Base-by-base conservation (phyloP, 2,329 filamentous ascomycete species). In the Plenodomus tracheiphilus region DNA sequence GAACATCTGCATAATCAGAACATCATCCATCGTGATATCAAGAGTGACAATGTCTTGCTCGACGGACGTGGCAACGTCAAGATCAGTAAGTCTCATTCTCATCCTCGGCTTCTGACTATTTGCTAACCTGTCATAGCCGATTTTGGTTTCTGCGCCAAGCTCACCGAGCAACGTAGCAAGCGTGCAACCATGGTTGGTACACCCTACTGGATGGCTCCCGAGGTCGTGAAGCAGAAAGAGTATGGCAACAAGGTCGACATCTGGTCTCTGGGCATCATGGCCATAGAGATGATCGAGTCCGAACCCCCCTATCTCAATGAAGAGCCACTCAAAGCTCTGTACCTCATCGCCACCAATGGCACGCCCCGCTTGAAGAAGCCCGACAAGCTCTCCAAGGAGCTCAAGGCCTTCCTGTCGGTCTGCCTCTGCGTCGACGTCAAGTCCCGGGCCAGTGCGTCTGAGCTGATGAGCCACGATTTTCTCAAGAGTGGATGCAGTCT, bases 121-220 rank as follows among this genome's bases (percentile, higher is more conserved):
- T 28, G 21, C 47, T 56, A 52, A 66, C 34, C 17, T 17, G 19
- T 17, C 47, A n/a, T 66, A 94, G 92, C 94, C 63, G 94, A 99
- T 84, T 99, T 99, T 70, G 94, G 94, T 60, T 97, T 99, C 82
- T 97, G 92, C 72, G 94, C 94, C 72, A 97, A 97, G 79, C 88
- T 99, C 54, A 97, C 93, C 30, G 94, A 97, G 71, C 87, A 91
- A 58, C 96, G 96, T 77, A 94, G 85, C 64, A 97, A 99, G 81
- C 92, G 94, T 73, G 92, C 93, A 37, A 99, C 94, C 49, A 97
- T 99, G 94, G 94, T 99, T 46, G 94, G 94, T 58, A 99, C 94
- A 28, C 94, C 94, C 15, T 99, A 97, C 81, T 99, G 94, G 94
- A 99, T 99, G 94, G 94, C 94, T 8, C 94, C 94, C 32, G 94